Evolutionary conservation across 345 rosid species (phyloP).

Genomic region (Jatropha curcas): DNA sequence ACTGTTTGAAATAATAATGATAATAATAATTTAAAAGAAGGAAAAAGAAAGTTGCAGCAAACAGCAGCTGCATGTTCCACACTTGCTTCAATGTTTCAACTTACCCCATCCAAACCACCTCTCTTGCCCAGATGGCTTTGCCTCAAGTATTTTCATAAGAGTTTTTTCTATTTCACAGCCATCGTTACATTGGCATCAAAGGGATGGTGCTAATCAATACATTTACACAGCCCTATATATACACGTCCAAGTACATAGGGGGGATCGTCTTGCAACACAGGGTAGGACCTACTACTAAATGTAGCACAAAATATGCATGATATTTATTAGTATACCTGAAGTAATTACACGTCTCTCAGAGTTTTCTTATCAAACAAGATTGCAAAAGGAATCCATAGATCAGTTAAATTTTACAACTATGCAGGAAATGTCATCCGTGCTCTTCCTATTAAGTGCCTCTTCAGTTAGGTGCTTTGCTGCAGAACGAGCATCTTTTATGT

Average conservation of each 20-base stretch:
- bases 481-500: slow-evolving; percentile 66
- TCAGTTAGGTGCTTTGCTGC: slow-evolving; percentile 88
- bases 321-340: not conserved
- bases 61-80: too few species aligned
- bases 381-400: slow-evolving; percentile 13
- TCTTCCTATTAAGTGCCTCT: slow-evolving; percentile 71
- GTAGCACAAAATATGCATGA: slow-evolving; percentile 13
- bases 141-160: too few species aligned
- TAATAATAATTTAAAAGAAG: too few species aligned
- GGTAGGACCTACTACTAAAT: not conserved
- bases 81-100: too few species aligned
- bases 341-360: not conserved
- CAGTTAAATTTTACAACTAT: slow-evolving; percentile 69
- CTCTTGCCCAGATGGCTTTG: too few species aligned
- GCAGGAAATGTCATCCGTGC: slow-evolving; percentile 86
- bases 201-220: not conserved
- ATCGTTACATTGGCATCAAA: not conserved
- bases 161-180: too few species aligned
- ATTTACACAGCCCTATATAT: not conserved
- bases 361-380: slow-evolving; percentile 7
- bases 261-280: not conserved
- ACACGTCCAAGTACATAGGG: not conserved
- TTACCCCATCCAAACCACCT: too few species aligned
- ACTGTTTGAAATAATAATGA: too few species aligned
- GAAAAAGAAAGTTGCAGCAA: too few species aligned